phyloP scores from a whole-genome alignment of 164 flowering plant species.

The Aristolochia californica region DNA sequence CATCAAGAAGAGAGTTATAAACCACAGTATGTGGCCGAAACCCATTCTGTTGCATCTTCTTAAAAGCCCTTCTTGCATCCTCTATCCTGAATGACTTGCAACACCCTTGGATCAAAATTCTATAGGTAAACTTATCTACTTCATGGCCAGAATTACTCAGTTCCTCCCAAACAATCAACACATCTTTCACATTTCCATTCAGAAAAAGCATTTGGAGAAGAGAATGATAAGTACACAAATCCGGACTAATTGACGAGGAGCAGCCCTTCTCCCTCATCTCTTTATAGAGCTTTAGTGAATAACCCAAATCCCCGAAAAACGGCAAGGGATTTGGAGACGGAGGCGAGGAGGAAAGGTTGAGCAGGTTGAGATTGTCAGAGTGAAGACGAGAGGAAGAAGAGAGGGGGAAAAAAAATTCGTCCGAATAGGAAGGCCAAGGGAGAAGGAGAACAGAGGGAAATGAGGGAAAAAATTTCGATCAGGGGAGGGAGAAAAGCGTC shows the following conservation, averaged over 20 bases:
- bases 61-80: conserved; percentile 56
- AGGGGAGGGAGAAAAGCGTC: too few species aligned
- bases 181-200: conserved; percentile 73
- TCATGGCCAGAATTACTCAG: conserved; percentile 71
- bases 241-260: conserved; percentile 25
- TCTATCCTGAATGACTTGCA: conserved; percentile 47
- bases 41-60: conserved; percentile 71
- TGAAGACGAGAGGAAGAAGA: too few species aligned
- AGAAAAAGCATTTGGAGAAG: conserved; percentile 59
- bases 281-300: conserved; percentile 50
- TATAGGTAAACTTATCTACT: conserved; percentile 62
- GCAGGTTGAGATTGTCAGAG: too few species aligned
- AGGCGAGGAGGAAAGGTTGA: conserved; percentile 35
- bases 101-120: conserved; percentile 73
- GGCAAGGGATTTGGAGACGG: conserved; percentile 49
- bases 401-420: too few species aligned
- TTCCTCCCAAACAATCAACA: conserved; percentile 66
- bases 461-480: too few species aligned
- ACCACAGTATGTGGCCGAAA: conserved; percentile 43
- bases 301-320: conserved; percentile 41
- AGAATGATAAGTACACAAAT: conserved; percentile 84
- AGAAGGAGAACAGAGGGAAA: too few species aligned
- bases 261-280: conserved; percentile 65
- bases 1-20: conserved; percentile 78
- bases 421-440: too few species aligned